Percentiles rank a stretch among this genome's conserved stretches.
phyloP scores from a whole-genome alignment of 306 rosid species.

The Quercus parvula region DNA sequence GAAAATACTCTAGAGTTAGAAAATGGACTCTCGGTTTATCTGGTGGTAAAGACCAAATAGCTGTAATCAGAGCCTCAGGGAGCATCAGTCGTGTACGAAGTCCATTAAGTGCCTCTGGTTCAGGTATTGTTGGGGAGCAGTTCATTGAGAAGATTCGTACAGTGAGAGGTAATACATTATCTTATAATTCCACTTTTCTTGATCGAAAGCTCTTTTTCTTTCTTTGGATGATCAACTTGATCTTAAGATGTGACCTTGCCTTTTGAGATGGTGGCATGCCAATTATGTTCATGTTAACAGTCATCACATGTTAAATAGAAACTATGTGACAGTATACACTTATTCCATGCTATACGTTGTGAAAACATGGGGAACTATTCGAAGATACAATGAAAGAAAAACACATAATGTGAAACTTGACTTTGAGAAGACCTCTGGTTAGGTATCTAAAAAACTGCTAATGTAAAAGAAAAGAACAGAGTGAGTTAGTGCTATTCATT shows the following conservation, averaged over 20 bases:
- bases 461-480: background rate
- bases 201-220: background rate
- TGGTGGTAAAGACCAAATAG: constrained; percentile 79
- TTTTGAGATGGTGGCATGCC: background rate
- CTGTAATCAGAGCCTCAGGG: constrained; percentile 93
- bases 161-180: constrained; percentile 68
- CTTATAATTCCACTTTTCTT: constrained; percentile 18
- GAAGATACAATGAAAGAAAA: background rate
- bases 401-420: background rate
- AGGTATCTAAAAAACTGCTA: background rate
- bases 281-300: background rate
- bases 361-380: background rate
- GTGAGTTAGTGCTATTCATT: background rate
- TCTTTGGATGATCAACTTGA: background rate
- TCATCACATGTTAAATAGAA: too few relatives aligned
- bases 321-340: background rate
- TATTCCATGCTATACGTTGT: background rate
- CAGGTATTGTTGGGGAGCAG: constrained; percentile 76
- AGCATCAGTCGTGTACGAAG: constrained; percentile 65
- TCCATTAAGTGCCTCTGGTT: constrained; percentile 54
- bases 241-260: background rate
- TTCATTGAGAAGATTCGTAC: constrained; percentile 84
- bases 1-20: constrained; percentile 75
- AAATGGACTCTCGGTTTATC: constrained; percentile 81
- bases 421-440: background rate